Base-by-base conservation (phyloP, 805 yeast species). In the Teunomyces aglyptinius region DNA sequence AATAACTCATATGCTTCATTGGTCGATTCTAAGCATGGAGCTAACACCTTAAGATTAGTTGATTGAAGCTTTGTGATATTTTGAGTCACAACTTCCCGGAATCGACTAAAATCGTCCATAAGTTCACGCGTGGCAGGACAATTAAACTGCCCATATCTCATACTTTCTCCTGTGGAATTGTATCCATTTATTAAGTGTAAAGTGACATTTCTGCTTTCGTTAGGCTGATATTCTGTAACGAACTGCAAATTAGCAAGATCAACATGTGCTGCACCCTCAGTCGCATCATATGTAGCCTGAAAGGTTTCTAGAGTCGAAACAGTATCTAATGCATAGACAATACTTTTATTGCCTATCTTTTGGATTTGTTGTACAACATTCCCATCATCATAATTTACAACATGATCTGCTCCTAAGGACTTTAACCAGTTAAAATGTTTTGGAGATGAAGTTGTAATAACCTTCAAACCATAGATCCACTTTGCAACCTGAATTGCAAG, bases 1-100 rank as follows among this genome's bases (percentile, higher is more conserved):
- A 73, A 58, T 52, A 75, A 53, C 2, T 53, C 53, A n/a, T 75
- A 57, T 5, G 74, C 78, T 43, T 67, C 68, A 38, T 71, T 67
- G n/a, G 43, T 58, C 38, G 59, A 50, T 19, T 54, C 62, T 13
- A 64, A 56, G 6, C 70, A 70, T 5, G 56, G 43, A 32, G 50
- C n/a, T 43, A 67, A 59, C 7, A 65, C 64, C 42, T 38, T 49
- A 49, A 65, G 58, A 20, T 52, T 48, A 8, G 62, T 38, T 8
- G 59, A 47, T 38, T 52, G 50, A 10, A 67, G 28, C 27, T 55
- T 15, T 3, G 33, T 27, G 13, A 63, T 13, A 20, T 44, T 36
- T 12, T 49, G 45, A n/a, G 65, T 65, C 28, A 65, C 45, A 7
- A 48, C 32, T 4, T 53, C 35, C 70, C 68, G 63, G 49, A 62